Percentiles rank a stretch among this genome's conserved stretches.
These are phyloP conservation scores for Zea mays DNA, from an alignment of 176 grass and related monocot species.

Conservation along the genomic window Zm-B73-REFERENCE-NAM-5.0 NC_050096.1:60300001-60300500, in stretches of 20 bases:
- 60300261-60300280: neutral
- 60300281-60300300: neutral
- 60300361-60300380: neutral
- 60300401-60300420: too few relatives aligned
- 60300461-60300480: neutral
- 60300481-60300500: neutral
- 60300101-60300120: conserved; percentile 62
- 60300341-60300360: neutral
- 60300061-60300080: neutral
- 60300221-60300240: neutral
- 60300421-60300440: neutral
- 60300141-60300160: conserved; percentile 34
- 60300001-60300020: too few relatives aligned
- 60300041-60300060: neutral
- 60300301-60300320: neutral
- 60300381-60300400: neutral
- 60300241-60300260: neutral
- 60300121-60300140: conserved; percentile 54
- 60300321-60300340: neutral
- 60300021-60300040: neutral
- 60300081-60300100: conserved; percentile 32
- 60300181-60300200: neutral
- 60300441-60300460: neutral
- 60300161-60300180: too few relatives aligned
- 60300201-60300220: neutral